Base-by-base conservation (phyloP, 331 rosid genomes). In the Stylosanthes scabra region DNA sequence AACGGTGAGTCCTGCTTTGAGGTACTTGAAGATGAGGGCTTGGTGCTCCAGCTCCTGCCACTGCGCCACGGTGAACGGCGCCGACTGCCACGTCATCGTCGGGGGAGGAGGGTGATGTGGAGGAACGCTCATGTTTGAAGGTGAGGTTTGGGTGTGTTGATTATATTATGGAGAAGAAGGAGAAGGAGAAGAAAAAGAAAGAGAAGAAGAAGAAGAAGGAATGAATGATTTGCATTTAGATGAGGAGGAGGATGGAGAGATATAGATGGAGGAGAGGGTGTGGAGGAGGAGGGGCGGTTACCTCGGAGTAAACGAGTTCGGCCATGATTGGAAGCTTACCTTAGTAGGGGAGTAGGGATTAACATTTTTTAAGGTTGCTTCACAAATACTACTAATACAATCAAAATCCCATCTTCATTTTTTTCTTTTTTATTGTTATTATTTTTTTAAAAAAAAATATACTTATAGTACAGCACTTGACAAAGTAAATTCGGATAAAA, bases 41-140 rank as follows among this genome's bases (percentile, higher is more conserved):
- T 89, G 95, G 70, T 87, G 90, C 64, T 89, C 95, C 15, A 89
- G 89, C 85, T 89, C 95, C 42, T 84, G 87, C 91, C 90, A 89
- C 80, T 89, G 95, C 3, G 91, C 79, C 73, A 71, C 81, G 45
- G 95, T 89, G 83, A 89, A 89, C 25, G 73, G 89, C 60, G 89
- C 16, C 16, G 76, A 64, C 14, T 51, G 40, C 79, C 83, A 70
- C 83, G 80, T 75, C 73, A 66, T 29, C 54, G 80, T 27, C 42
- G 82, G 70, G 44, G 71, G 70, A 13, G 79, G 67, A 68, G 72
- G 80, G 51, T 76, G 70, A 49, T 71, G 70, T 7, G 79, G 67
- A 68, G 72, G 80, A 57, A 78, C 37, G 79, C 85, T 89, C 95
- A 89, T 86, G 6, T 51, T 15, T 15, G 58, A n/a, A 3, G 13